phyloP scores from a whole-genome alignment of 805 yeast genomes.

The Yarrowia bubula region DNA sequence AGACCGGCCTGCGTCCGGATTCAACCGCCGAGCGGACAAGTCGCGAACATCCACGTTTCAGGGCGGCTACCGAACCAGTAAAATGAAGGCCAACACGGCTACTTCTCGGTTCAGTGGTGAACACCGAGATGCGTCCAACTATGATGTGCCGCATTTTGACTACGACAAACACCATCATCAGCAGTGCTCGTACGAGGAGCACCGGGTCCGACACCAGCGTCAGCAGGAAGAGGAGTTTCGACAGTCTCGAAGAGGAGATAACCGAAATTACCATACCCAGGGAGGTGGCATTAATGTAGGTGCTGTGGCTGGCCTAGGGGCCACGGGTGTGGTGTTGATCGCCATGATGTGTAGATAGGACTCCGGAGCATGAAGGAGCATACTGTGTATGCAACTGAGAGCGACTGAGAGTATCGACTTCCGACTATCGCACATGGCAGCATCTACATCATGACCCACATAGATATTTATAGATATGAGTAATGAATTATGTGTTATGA shows the following conservation, averaged over 20 bases:
- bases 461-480: constrained; percentile 25
- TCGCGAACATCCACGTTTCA: constrained; percentile 16
- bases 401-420: no score
- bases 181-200: constrained; percentile 38
- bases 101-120: constrained; percentile 3
- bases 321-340: constrained; percentile 12
- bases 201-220: constrained; percentile 31
- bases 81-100: constrained; percentile 30
- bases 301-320: constrained; percentile 14
- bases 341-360: constrained; percentile 21
- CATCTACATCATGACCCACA: background rate
- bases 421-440: no score
- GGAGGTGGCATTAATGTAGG: constrained; percentile 18
- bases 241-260: background rate
- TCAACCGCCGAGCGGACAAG: constrained; percentile 28
- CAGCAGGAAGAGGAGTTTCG: constrained; percentile 18
- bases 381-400: no score
- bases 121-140: constrained; percentile 31
- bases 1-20: constrained; percentile 28
- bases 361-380: no score
- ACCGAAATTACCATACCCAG: background rate
- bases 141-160: constrained; percentile 43
- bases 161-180: constrained; percentile 38
- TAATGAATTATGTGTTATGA: constrained; percentile 21
- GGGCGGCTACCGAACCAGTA: constrained; percentile 33